Conservation (phyloP, 306 rosid species). For the Dryas drummondii region DNA sequence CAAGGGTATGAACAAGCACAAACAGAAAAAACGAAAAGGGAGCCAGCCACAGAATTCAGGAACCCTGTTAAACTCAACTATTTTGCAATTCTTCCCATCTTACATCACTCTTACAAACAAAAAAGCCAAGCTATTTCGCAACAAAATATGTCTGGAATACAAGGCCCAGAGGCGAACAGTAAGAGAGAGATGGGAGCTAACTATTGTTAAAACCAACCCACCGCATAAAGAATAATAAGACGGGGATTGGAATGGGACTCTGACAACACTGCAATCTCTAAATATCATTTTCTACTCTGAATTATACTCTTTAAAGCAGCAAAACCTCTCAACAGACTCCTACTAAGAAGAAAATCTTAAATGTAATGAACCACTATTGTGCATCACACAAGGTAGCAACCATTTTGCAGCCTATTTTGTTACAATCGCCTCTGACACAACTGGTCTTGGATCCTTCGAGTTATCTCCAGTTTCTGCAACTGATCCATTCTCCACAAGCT, state of each 20-base stretch:
- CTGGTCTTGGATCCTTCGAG: constrained; percentile 71
- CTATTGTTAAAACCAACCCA: background rate
- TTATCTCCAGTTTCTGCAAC: constrained; percentile 58
- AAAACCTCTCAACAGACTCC: constrained; percentile 15
- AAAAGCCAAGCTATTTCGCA: background rate
- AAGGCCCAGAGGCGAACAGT: background rate
- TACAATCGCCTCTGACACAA: constrained; percentile 46
- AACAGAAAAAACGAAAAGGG: background rate
- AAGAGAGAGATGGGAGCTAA: background rate
- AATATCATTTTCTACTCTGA: background rate
- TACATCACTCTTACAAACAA: constrained; percentile 9
- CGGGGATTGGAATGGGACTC: background rate
- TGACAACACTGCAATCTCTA: constrained; percentile 4
- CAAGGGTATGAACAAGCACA: no score
- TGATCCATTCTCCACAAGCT: constrained; percentile 51
- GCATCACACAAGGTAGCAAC: constrained; percentile 44
- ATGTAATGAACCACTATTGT: constrained; percentile 36
- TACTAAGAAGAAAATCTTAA: constrained; percentile 2
- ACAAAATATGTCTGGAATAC: background rate
- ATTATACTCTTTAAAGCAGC: constrained; percentile 1
- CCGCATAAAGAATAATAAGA: background rate
- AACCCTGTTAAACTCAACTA: constrained; percentile 1
- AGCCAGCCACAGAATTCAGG: no score
- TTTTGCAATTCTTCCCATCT: background rate
- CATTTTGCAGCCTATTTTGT: constrained; percentile 64